phyloP scores from a whole-genome alignment of 257 asterid species.

The Petunia axillaris region DNA sequence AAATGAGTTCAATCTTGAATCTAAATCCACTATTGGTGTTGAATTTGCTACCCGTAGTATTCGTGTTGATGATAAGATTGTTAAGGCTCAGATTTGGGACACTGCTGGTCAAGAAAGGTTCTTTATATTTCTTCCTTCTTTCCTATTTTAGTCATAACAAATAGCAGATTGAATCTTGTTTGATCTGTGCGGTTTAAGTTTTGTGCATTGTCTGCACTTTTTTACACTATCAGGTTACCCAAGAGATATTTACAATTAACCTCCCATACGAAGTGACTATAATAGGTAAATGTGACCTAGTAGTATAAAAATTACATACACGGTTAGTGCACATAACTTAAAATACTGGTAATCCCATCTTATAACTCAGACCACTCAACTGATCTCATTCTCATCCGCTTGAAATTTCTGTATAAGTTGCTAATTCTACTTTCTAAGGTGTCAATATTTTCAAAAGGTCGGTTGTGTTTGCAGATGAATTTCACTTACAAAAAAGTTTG shows the following conservation, averaged over 20 bases:
- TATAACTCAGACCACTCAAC: not conserved
- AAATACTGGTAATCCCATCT: not conserved
- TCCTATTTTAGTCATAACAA: not conserved
- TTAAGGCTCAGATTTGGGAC: constrained; percentile 79
- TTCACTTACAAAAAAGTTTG: too few species aligned
- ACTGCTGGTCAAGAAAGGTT: constrained; percentile 76
- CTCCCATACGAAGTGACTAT: too few species aligned
- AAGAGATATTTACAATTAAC: too few species aligned
- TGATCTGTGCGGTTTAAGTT: not conserved
- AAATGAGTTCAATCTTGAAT: constrained; percentile 68
- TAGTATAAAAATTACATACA: too few species aligned
- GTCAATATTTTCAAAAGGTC: too few species aligned
- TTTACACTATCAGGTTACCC: too few species aligned
- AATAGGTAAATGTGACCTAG: too few species aligned
- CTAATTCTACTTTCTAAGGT: not conserved
- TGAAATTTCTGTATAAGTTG: not conserved
- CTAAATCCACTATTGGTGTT: constrained; percentile 69
- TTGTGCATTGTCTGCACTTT: not conserved
- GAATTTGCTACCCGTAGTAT: constrained; percentile 68
- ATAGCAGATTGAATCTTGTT: not conserved
- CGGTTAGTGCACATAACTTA: too few species aligned
- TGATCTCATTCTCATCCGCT: not conserved
- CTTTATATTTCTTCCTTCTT: not conserved
- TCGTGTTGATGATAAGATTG: constrained; percentile 63
- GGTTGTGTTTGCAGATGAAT: too few species aligned